A percentile compares a stretch with the other conserved stretches of the same genome.
Conservation (phyloP, 1,284 basidiomycete genomes). For the Ganoderma boninense region DNA sequence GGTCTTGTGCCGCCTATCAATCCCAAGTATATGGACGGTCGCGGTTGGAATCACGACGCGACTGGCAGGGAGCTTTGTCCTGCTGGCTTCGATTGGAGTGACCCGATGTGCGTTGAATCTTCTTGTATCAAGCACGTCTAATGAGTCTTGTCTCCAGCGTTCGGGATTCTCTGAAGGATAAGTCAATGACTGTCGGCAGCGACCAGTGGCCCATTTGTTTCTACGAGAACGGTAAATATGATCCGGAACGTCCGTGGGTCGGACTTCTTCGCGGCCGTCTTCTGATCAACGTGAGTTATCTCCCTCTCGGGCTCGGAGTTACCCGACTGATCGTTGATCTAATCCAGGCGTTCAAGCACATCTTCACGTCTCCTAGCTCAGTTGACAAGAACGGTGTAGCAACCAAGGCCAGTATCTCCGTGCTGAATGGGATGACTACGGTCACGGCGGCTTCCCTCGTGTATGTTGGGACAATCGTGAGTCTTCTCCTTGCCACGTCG, state of each 20-base stretch:
- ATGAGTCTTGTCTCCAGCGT: too few species aligned
- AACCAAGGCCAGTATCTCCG: background rate
- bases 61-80: background rate
- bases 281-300: background rate
- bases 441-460: background rate
- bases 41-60: background rate
- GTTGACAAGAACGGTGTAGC: background rate
- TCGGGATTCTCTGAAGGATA: too few species aligned
- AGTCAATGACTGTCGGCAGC: background rate
- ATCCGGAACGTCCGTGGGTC: background rate
- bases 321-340: too few species aligned
- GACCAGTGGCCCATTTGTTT: background rate
- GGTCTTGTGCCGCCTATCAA: background rate
- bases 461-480: background rate
- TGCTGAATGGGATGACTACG: background rate
- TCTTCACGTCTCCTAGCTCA: background rate
- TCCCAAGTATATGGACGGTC: background rate
- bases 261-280: background rate
- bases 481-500: background rate
- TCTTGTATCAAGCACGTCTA: too few species aligned
- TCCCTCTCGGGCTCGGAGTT: background rate
- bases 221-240: background rate
- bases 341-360: background rate
- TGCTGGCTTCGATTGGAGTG: background rate
- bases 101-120: background rate